Percentiles rank a stretch among this genome's conserved stretches.
These are phyloP conservation scores for Fragosphaeria purpurea DNA, from an alignment of 2,329 filamentous ascomycete genomes.

Conservation along the genomic window DNA sequence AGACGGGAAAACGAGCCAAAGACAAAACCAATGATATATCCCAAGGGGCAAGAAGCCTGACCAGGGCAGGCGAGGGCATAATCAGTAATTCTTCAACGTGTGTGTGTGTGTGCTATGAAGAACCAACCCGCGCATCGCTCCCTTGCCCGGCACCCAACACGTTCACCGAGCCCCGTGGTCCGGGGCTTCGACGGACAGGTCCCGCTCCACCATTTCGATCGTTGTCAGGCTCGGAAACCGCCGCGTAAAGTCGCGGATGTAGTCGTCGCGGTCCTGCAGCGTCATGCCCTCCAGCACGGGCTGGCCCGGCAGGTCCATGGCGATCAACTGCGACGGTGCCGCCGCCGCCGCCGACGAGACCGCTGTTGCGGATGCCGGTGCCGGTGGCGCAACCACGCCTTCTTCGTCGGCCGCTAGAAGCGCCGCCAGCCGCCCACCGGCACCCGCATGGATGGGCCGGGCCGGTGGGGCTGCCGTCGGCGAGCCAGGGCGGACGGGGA, in stretches of 20 bases:
- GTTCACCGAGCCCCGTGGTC: slow-evolving; percentile 5
- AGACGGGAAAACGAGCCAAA: neutral
- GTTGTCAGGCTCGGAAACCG: slow-evolving; percentile 76
- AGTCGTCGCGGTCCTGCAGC: slow-evolving; percentile 52
- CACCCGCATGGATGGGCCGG: slow-evolving; percentile 1
- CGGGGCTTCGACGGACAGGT: slow-evolving; percentile 31
- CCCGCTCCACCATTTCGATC: slow-evolving; percentile 81
- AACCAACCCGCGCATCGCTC: no score
- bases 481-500: slow-evolving; percentile 27
- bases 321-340: slow-evolving; percentile 25
- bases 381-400: no score
- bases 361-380: no score
- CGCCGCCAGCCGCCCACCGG: slow-evolving; percentile 9
- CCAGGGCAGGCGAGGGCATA: no score
- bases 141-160: neutral
- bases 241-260: slow-evolving; percentile 64
- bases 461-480: slow-evolving; percentile 24
- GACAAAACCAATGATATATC: no score
- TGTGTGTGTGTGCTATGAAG: no score
- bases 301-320: slow-evolving; percentile 36
- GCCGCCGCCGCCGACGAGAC: neutral
- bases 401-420: no score
- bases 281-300: slow-evolving; percentile 43
- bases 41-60: no score
- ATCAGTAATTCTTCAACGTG: no score